Evolutionary conservation across 106 monocot genomes (phyloP), one percentile per base, ranked within the genome.

Genomic region (Apostasia ramifera): DNA sequence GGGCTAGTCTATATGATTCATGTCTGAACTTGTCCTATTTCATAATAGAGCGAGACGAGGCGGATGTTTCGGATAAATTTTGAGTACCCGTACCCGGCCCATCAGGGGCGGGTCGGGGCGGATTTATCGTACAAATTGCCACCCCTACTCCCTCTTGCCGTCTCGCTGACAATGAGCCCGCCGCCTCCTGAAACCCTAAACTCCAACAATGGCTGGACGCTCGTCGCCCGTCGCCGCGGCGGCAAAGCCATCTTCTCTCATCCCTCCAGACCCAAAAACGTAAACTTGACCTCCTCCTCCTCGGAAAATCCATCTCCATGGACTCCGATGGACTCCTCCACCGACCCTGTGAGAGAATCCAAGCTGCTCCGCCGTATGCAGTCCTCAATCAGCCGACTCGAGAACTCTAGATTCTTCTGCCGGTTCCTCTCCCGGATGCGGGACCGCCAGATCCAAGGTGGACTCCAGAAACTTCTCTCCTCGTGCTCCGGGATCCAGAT

Each of bases 191-290:
- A 37, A 63, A 70, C 13, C 47, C 59, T 74, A 40, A 71, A 65
- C 41, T 68, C 81, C 13, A 66, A 47, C 69, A 66, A 42, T 4
- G 52, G 13, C 51, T 82, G 88, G 88, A 80, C 84, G 9, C 37
- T 85, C 75, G 88, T 85, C 77, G 44, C 69, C 70, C 74, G 74
- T 40, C 81, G 81, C n/a, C 77, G 77, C 57, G 68, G 76, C 57
- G 70, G 76, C 5, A 54, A 44, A 40, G n/a, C 57, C 51, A 59
- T n/a, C 41, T 26, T 51, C 51, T 47, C 12, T 44, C 57, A 8
- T 42, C 2, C 50, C 50, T 6, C 37, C 63, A n/a, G 26, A 12
- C 10, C 60, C 76, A 56, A 44, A 75, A 70, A 50, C 57, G 62
- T 51, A 68, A 61, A 64, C 49, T 15, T 65, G 44, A 8, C 0